Conservation (phyloP, 2,329 filamentous ascomycete species). For the Chrysoporthe puriensis region DNA sequence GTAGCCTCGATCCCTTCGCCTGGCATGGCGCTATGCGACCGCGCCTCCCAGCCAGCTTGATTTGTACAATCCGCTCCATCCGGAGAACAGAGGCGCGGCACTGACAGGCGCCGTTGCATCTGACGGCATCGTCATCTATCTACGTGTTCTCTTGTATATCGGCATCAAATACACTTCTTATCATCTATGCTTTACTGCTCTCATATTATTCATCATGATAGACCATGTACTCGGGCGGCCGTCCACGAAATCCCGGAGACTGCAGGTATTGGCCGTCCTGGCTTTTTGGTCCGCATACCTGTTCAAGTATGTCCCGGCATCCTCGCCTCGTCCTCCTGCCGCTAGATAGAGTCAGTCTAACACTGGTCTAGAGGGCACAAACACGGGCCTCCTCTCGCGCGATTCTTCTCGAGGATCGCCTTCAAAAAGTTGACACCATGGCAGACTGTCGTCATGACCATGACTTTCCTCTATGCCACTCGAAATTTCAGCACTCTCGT, state of each 20-base stretch:
- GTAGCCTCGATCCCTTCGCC: not conserved
- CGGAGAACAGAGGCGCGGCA: slow-evolving; percentile 3
- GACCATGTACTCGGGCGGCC: slow-evolving; percentile 93
- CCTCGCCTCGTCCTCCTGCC: slow-evolving; percentile 19
- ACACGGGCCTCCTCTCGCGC: slow-evolving; percentile 82
- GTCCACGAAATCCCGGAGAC: slow-evolving; percentile 86
- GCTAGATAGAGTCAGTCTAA: slow-evolving; percentile 20
- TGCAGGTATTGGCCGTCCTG: slow-evolving; percentile 89
- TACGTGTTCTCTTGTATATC: not conserved
- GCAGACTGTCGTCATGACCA: slow-evolving; percentile 85
- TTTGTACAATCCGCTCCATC: not conserved
- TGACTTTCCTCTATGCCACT: slow-evolving; percentile 87
- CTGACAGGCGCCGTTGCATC: not conserved
- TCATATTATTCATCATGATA: slow-evolving; percentile 52
- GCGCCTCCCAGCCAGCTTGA: slow-evolving; percentile 5
- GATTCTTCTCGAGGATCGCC: slow-evolving; percentile 71
- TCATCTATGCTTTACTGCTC: not conserved
- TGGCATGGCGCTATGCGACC: slow-evolving; percentile 16
- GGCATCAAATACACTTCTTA: not conserved
- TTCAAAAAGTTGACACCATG: slow-evolving; percentile 78
- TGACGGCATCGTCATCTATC: not conserved
- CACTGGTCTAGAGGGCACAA: slow-evolving; percentile 67
- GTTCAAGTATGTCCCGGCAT: slow-evolving; percentile 58
- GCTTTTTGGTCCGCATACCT: slow-evolving; percentile 91
- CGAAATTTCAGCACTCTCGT: slow-evolving; percentile 94